Evolutionary conservation across 192 early-diverging fungal species (phyloP), one percentile per base, ranked within the genome.

Genomic region (Backusella mclennaniae): DNA sequence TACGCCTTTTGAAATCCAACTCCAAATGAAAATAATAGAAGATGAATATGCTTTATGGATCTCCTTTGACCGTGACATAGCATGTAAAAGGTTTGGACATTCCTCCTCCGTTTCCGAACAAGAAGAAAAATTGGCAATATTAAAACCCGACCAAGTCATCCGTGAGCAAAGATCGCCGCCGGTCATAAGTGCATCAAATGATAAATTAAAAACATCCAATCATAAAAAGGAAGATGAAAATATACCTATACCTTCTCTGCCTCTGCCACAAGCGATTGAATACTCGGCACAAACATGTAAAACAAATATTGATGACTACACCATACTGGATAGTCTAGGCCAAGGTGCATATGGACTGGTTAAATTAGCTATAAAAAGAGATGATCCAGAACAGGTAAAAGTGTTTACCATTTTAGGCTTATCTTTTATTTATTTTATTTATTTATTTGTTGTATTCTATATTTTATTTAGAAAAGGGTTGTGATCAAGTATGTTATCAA

Each of bases 401-500:
- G 14, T 63, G 39, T n/a, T 21, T 53, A 31, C 44, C 29, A 71
- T 36, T 38, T 73, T 17, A 59, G 26, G 31, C 19, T 82, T 66
- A 84, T 84, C 69, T 63, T 71, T 72, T 29, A 39, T 70, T 66
- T 73, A 63, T 39, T 56, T 23, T 56, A 42, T 71, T 12, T 68
- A 33, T 21, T 36, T 36, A 35, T 35, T 11, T 44, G n/a, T 9
- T 71, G 42, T 49, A 42, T 41, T 73, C 19, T 53, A 35, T 67
- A 21, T 71, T 26, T 21, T 66, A 79, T 35, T 35, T 71, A 79
- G 77, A 77, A 78, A 70, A 85, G 84, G 36, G 83, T 90, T 29
- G 92, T 93, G 63, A 81, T 94, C 74, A 94, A 94, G 74, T 93
- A 90, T 76, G 87, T 94, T 66, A 87, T 91, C 72, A 92, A 93